phyloP scores from a whole-genome alignment of 345 rosid species.

The Aegle marmelos region DNA sequence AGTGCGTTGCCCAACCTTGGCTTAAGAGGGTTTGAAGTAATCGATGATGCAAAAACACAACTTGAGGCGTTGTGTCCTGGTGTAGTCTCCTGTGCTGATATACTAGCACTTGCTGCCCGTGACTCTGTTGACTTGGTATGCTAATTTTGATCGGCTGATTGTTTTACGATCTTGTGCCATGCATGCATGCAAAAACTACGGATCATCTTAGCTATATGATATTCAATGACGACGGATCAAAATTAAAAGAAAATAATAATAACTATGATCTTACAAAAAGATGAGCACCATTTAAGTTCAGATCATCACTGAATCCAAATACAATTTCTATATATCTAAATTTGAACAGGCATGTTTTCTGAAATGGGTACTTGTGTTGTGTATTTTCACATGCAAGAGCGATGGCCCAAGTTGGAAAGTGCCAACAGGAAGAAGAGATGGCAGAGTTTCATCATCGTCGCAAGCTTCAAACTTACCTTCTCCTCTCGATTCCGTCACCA shows the following conservation, averaged over 20 bases:
- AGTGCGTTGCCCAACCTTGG: constrained; percentile 31
- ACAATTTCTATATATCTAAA: no score
- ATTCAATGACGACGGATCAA: no score
- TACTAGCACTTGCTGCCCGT: constrained; percentile 40
- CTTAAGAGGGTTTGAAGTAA: constrained; percentile 33
- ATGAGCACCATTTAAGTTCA: background rate
- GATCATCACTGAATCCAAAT: background rate
- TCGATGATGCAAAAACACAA: constrained; percentile 38
- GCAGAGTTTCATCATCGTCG: constrained; percentile 53
- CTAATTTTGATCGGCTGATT: no score
- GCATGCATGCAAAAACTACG: no score
- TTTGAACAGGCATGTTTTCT: background rate
- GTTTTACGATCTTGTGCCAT: no score
- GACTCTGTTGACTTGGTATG: constrained; percentile 38
- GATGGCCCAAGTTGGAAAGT: constrained; percentile 70
- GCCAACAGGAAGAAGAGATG: constrained; percentile 77
- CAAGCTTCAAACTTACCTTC: constrained; percentile 57
- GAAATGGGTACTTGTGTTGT: background rate
- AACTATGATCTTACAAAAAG: no score
- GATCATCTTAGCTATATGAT: no score
- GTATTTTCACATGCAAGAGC: constrained; percentile 32
- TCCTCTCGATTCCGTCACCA: constrained; percentile 49
- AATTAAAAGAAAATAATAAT: no score
- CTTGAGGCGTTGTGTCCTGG: constrained; percentile 36
- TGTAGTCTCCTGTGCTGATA: constrained; percentile 43